Evolutionary conservation across 2,329 filamentous ascomycete species (phyloP), one percentile per base, ranked within the genome.

Genomic region (Aspergillus ibericus): DNA sequence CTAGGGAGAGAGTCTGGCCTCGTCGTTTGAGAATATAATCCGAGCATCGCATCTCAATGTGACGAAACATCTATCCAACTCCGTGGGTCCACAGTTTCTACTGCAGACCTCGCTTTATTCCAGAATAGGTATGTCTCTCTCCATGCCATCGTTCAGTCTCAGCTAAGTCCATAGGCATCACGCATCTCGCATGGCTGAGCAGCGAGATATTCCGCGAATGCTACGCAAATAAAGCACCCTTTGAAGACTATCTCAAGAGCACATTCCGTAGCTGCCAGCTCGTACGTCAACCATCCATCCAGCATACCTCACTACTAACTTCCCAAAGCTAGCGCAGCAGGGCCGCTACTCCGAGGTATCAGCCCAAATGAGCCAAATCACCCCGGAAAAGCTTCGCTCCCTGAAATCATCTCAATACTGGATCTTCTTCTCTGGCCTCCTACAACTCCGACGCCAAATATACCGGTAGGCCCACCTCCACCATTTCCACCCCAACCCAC

Each of bases 11-110:
- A 82, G 81, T 58, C 74, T 86, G 46, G 77, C 83, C 2, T 79
- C 80, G 35, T 87, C 90, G 1, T 81, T 95, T 53, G 92, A 96
- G 71, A 85, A 88, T 64, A 84, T 96, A 60, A 84, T 90, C n/a
- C 89, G 92, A 69, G 90, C 91, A 63, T 91, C 90, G 0, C 90
- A 95, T 66, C 79, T 96, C 27, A 89, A 92, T 60, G 82, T 93
- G n/a, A 87, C 88, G 56, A 89, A 89, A 65, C 87, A 90, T 63
- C 83, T 95, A 69, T 85, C 84, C 66, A 85, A 81, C 66, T 88
- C 90, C 74, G 85, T 91, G 65, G 91, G 91, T 0, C 83, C 88
- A 0, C 88, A 93, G 64, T 82, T 92, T 59, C 82, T 92, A 2
- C 81, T 96, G 42, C 83, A 85, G 49, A 87, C 89, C 29, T 83